Evolutionary conservation across 169 alveolate genomes (phyloP).

Genomic region (Plasmodium reichenowi): DNA sequence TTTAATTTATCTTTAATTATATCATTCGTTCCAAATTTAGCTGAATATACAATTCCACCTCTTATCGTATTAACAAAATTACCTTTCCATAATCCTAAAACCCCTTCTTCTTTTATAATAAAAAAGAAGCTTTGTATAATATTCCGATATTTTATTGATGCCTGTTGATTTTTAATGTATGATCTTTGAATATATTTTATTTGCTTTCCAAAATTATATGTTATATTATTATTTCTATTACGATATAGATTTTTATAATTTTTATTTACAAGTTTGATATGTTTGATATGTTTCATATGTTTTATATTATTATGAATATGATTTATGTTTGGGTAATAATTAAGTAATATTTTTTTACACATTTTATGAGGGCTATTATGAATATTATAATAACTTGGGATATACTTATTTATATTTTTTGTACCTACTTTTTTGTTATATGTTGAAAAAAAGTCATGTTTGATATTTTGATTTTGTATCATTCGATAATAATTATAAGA

Average conservation of each 20-base stretch:
- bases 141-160: conserved; percentile 80
- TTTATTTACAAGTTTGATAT: background rate
- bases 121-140: conserved; percentile 81
- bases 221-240: conserved; percentile 5
- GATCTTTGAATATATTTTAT: no score
- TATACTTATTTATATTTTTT: background rate
- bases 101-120: conserved; percentile 88
- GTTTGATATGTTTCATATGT: conserved; percentile 4
- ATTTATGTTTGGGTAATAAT: conserved; percentile 6
- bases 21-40: conserved; percentile 91
- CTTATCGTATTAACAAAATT: conserved; percentile 87
- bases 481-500: no score
- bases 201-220: background rate
- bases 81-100: conserved; percentile 90
- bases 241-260: conserved; percentile 12
- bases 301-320: conserved; percentile 19
- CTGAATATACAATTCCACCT: conserved; percentile 89
- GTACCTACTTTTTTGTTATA: background rate
- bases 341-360: conserved; percentile 31
- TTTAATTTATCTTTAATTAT: conserved; percentile 79
- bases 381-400: conserved; percentile 10
- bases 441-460: background rate
- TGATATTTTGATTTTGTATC: no score
- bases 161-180: no score
- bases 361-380: conserved; percentile 18